Base-by-base conservation (phyloP, 148 eudicot species). In the Polygonum maritimum region DNA sequence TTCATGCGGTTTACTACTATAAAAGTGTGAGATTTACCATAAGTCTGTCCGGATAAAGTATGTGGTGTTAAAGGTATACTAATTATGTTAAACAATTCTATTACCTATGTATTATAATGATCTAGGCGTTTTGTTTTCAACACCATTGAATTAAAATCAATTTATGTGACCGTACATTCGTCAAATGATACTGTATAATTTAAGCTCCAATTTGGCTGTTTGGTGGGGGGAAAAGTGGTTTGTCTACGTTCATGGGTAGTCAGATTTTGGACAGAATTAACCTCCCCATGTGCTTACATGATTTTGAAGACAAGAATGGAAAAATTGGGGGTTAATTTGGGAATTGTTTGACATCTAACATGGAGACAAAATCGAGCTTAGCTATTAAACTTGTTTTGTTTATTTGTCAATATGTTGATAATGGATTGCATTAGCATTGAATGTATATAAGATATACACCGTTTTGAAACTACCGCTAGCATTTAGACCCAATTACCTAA, bases 211-310 rank as follows among this genome's bases (percentile, higher is more conserved):
- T 35, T 36, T 65, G 70, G 41, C 7, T 33, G 70, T 65, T 36
- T 65, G 71, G 71, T 65, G 41, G 71, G 71, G 71, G 2, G 6
- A 65, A 65, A 65, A 33, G 71, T 65, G 71, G 5, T 65, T 15
- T 65, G 44, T 16, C n/a, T 65, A 65, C 71, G 71, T 65, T 65
- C 71, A 65, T 65, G 71, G 71, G 12, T 65, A 65, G 71, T 65
- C 71, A 65, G 41, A 65, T 65, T 65, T 65, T 65, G 71, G 71
- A 65, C 71, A 65, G 41, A 65, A 65, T 65, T 65, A 65, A 65
- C 71, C 71, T 65, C 45, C 41, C 71, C 71, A 65, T 65, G 71
- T 65, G 71, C 71, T 36, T 65, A 60, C 67, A 60, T 60, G 67
- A 60, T 60, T 60, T 60, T 22, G 36, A 60, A 15, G 35, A 22